These are phyloP conservation scores for Neoascochyta sp. DNA, from an alignment of 2,329 filamentous ascomycete genomes.

Conservation along the genomic window DNA sequence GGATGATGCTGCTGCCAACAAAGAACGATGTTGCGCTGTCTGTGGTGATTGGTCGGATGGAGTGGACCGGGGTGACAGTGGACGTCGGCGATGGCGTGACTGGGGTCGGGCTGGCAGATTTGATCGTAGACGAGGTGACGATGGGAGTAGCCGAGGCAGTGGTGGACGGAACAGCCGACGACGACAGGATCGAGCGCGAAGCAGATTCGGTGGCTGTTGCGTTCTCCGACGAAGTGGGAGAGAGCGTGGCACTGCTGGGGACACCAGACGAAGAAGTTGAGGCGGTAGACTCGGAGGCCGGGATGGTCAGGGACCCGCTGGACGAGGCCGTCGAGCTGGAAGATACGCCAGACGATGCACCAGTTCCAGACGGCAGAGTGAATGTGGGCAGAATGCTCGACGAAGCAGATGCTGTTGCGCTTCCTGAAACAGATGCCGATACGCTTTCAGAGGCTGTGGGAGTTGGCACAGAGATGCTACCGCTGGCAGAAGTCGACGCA, in stretches of 20 bases:
- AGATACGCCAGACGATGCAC: conserved; percentile 5
- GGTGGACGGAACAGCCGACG: conserved; percentile 5
- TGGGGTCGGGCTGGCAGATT: conserved; percentile 9
- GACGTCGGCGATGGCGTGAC: conserved; percentile 16
- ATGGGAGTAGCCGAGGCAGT: conserved; percentile 4
- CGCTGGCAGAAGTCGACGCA: conserved; percentile 3
- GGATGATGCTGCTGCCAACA: conserved; percentile 60
- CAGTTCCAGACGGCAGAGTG: conserved; percentile 7
- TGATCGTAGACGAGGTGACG: conserved; percentile 2
- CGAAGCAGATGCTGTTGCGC: conserved; percentile 7
- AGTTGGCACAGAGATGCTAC: conserved; percentile 3
- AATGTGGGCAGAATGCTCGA: conserved; percentile 11
- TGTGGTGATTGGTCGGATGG: conserved; percentile 47
- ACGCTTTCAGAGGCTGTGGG: conserved; percentile 6
- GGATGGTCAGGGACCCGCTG: conserved; percentile 12
- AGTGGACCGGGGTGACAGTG: conserved; percentile 31
- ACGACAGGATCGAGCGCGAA: conserved; percentile 5
- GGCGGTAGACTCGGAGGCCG: conserved; percentile 15
- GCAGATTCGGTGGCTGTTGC: conserved; percentile 3
- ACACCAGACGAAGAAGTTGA: conserved; percentile 8
- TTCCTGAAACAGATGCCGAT: conserved; percentile 1
- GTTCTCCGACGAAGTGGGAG: background rate
- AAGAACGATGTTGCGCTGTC: conserved; percentile 46
- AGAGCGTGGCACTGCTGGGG: conserved; percentile 2
- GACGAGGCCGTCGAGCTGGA: conserved; percentile 5